A percentile compares a stretch with the other conserved stretches of the same genome.
Evolutionary conservation across 2,329 filamentous ascomycete genomes (phyloP).

Genomic region (Verticillium longisporum): DNA sequence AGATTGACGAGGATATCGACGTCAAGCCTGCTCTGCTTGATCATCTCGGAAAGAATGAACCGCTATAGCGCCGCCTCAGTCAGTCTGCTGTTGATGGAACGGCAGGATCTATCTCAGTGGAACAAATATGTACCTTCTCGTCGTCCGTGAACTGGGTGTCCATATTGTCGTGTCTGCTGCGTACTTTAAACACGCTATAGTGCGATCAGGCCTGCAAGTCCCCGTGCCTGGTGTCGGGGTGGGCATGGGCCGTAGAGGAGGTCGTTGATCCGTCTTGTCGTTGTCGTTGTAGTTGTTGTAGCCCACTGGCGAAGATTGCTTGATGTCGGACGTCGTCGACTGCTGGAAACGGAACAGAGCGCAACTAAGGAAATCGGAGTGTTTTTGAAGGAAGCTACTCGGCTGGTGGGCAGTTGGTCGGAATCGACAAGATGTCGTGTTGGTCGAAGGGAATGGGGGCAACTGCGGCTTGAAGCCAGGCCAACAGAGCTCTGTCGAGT

Average conservation of each 20-base stretch:
- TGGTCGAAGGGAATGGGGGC: background rate
- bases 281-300: background rate
- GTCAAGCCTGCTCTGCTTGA: constrained; percentile 47
- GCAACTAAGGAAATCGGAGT: background rate
- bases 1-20: constrained; percentile 38
- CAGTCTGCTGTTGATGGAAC: constrained; percentile 2
- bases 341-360: background rate
- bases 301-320: background rate
- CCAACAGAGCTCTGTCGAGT: background rate
- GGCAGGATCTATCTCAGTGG: background rate
- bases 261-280: background rate
- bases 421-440: background rate
- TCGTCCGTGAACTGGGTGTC: constrained; percentile 34
- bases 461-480: background rate
- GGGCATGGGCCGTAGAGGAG: background rate
- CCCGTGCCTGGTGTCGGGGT: background rate
- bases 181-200: background rate
- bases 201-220: background rate
- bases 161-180: constrained; percentile 7
- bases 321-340: background rate
- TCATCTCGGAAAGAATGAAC: constrained; percentile 50
- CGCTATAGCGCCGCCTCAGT: constrained; percentile 28
- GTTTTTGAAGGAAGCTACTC: background rate
- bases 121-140: constrained; percentile 37
- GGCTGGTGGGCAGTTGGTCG: background rate